Evolutionary conservation across 116 monocot species (phyloP).

Genomic region (Papilionanthe hybrid): DNA sequence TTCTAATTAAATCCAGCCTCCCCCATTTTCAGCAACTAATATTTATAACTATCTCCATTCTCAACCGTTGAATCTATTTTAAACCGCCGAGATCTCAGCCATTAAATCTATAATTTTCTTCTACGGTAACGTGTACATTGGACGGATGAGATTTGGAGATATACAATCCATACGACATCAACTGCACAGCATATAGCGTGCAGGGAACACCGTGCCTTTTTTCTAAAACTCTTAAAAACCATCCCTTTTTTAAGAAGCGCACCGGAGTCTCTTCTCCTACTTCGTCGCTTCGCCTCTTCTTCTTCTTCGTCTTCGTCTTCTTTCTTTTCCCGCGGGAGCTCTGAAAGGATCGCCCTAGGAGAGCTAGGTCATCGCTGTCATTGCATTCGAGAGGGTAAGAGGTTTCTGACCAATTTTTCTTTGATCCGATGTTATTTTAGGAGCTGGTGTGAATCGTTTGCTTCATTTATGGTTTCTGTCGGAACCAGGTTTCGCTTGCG

Average conservation of each 20-base stretch:
- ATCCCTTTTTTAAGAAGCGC: background rate
- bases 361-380: background rate
- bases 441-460: background rate
- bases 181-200: background rate
- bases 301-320: background rate
- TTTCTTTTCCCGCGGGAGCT: background rate
- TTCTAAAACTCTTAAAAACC: constrained; percentile 8
- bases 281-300: background rate
- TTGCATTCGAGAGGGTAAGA: background rate
- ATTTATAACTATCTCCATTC: background rate
- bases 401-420: background rate
- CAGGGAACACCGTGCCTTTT: background rate
- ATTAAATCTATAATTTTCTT: background rate
- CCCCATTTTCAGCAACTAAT: too few relatives aligned
- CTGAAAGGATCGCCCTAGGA: background rate
- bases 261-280: background rate
- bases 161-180: background rate
- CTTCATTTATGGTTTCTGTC: background rate
- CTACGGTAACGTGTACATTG: too few relatives aligned
- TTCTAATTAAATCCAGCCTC: too few relatives aligned
- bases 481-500: background rate
- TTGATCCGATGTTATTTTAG: background rate
- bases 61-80: background rate
- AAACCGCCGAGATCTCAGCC: background rate
- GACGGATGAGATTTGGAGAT: background rate